phyloP scores from a whole-genome alignment of 1,139 yeast genomes.

The Blastobotrys serpentis region DNA sequence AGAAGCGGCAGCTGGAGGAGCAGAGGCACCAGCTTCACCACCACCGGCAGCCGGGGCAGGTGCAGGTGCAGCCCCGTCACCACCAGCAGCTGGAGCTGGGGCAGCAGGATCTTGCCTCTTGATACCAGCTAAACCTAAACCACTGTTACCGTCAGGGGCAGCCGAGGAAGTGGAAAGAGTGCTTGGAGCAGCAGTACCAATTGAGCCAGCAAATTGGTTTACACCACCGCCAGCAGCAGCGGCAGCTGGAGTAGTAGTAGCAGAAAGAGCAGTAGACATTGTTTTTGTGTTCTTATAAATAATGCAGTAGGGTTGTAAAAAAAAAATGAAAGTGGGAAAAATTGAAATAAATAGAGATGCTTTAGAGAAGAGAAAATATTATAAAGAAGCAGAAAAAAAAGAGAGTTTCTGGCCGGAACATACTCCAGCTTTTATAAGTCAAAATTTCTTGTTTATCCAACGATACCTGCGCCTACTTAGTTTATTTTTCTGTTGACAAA shows the following conservation, averaged over 20 bases:
- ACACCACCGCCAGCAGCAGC: neutral
- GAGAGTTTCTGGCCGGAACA: neutral
- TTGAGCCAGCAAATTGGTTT: neutral
- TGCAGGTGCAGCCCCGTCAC: constrained; percentile 1
- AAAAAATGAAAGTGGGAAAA: neutral
- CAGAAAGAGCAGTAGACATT: constrained; percentile 3
- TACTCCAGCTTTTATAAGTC: neutral
- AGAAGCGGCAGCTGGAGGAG: constrained; percentile 4
- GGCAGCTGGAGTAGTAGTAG: neutral
- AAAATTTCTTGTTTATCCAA: neutral
- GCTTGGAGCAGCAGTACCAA: neutral
- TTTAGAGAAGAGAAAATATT: neutral
- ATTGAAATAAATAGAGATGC: constrained; percentile 1
- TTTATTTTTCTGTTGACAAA: neutral
- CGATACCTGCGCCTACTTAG: neutral
- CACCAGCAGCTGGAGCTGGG: too few species aligned
- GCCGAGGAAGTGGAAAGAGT: neutral
- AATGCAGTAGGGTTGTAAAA: too few species aligned
- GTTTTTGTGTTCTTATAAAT: neutral
- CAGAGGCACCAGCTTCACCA: constrained; percentile 3
- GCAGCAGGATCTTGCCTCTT: neutral
- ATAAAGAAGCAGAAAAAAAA: neutral
- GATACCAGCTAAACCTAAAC: neutral
- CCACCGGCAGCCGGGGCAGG: neutral
- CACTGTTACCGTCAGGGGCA: neutral